Base-by-base conservation (phyloP, 2,329 filamentous ascomycete species). In the Microascus cirrosus region DNA sequence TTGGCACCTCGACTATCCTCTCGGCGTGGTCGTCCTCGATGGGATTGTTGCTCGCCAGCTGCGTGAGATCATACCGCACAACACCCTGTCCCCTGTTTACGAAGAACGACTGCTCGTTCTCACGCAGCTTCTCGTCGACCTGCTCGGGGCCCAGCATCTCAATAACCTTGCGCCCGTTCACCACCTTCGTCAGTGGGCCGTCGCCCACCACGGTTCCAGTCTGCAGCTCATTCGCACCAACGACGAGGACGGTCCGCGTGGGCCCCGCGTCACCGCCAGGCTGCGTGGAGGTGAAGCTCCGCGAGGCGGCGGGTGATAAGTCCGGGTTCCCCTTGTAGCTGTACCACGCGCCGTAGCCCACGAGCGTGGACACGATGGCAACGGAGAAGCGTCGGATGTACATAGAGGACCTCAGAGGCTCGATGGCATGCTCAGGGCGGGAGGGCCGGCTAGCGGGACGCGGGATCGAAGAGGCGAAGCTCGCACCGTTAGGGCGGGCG, bases 21-120 rank as follows among this genome's bases (percentile, higher is more conserved):
- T 99, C 94, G 56, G 92, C 89, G 68, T 99, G 94, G 68, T 99
- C 95, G 67, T 99, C 94, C 74, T 99, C 94, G 60, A 99, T 99
- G 0, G 94, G 94, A 65, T 95, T 90, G 70, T 99, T 99, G 76
- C 90, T 96, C 11, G 93, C 89, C 60, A 97, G 81, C 71, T 99
- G 94, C 25, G 94, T 91, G 10, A 96, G 78, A 71, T 99, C 94
- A 68, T 99, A 99, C 63, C 94, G 85, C 62, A 96, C 86, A 45
- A 99, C 93, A 42, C 94, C 94, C 69, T 90, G 83, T 15, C 94
- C 95, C 56, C 94, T 80, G 60, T 90, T 90, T 48, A 99, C 90
- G 11, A 91, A 77, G 72, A 92, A 97, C 34, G 92, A 96, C 74
- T 95, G 86, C 73, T 99, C 91, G 67, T 90, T 90, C 69, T 87